Evolutionary conservation across 208 protist species (phyloP), one percentile per base, ranked within the genome.

Genomic region (Trypanosoma theileri): DNA sequence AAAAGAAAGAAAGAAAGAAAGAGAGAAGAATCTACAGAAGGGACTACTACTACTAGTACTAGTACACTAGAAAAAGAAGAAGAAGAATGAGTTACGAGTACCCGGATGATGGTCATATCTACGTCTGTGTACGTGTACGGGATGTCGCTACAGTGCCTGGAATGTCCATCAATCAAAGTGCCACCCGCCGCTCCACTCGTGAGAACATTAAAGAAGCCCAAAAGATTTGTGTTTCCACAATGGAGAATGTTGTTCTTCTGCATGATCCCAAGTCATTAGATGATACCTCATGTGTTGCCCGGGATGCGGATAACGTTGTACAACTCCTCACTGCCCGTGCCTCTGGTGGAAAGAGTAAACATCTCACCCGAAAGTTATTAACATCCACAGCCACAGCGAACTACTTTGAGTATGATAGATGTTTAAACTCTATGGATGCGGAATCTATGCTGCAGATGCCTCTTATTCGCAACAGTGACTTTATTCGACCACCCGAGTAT

Each of bases 171-270:
- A 28, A 40, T 24, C 13, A 24, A n/a, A 40, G 28, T 21, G 52
- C 64, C 52, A 69, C 46, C 26, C 62, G 50, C 26, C 62, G 73
- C 26, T 69, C 66, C 14, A 14, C 64, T 31, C 64, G 63, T 9
- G 46, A 67, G 0, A 22, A 16, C 9, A 62, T 73, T 48, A 66
- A 63, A 40, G 80, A 81, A 28, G 78, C 78, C 9, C 79, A 85
- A 53, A 77, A 75, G 26, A 88, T 92, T 60, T 88, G 83, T 62
- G 78, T 92, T 13, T 92, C 86, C 24, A 76, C 85, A 4, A 42
- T 92, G 26, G 86, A 92, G 28, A 89, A 92, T 59, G 62, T 92
- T 21, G 76, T 92, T 31, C 79, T 89, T 21, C 67, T 89, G 81
- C 86, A 92, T 56, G 86, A 92, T 57, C 86, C 86, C 10, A 79